Conservation (phyloP, 1,139 yeast genomes). For the Hyphopichia fennica region DNA sequence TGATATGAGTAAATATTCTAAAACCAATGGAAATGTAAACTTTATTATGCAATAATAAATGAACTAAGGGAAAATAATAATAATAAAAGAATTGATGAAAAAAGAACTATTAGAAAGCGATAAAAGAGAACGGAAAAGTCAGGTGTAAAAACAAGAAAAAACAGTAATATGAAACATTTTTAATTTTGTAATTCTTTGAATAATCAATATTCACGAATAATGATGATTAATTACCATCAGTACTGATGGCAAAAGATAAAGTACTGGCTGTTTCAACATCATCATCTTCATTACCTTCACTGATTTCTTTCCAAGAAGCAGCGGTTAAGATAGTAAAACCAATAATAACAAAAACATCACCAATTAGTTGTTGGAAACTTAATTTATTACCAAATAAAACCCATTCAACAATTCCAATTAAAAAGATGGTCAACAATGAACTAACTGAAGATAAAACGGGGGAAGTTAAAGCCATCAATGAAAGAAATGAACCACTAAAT, state of each 20-base stretch:
- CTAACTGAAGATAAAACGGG: slow-evolving; percentile 87
- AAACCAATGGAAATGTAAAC: neutral
- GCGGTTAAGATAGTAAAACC: slow-evolving; percentile 71
- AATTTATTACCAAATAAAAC: slow-evolving; percentile 58
- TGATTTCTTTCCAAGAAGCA: slow-evolving; percentile 74
- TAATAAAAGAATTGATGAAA: too few relatives aligned
- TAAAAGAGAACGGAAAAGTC: too few relatives aligned
- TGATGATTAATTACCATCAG: slow-evolving; percentile 13
- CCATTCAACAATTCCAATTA: slow-evolving; percentile 83
- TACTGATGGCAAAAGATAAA: slow-evolving; percentile 45
- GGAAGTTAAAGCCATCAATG: slow-evolving; percentile 80
- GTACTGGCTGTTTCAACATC: slow-evolving; percentile 47
- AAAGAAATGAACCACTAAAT: slow-evolving; percentile 72
- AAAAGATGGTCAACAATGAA: slow-evolving; percentile 71
- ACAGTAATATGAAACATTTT: neutral
- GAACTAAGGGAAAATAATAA: too few relatives aligned
- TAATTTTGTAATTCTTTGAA: too few relatives aligned
- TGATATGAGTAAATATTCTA: neutral
- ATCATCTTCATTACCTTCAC: slow-evolving; percentile 63
- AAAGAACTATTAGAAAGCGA: too few relatives aligned
- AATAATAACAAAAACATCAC: slow-evolving; percentile 56
- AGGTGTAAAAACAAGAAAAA: neutral
- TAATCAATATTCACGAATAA: too few relatives aligned
- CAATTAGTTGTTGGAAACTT: slow-evolving; percentile 49
- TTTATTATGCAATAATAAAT: neutral